Conservation (phyloP, 2,329 filamentous ascomycete genomes). For the Aspergillus intermedius region DNA sequence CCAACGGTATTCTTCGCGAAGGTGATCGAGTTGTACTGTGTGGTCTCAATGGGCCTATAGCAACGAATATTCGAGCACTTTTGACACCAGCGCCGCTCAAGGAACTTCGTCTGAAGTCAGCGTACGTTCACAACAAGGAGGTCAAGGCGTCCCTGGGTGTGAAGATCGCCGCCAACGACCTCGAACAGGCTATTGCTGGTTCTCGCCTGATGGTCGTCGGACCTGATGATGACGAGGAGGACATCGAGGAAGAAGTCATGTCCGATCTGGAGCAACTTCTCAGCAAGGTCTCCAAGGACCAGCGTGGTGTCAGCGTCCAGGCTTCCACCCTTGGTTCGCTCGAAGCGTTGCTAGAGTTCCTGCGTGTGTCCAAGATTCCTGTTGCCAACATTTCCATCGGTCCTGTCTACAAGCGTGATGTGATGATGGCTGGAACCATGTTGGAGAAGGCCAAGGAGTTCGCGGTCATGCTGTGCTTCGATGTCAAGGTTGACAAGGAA, state of each 20-base stretch:
- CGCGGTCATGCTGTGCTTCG: constrained; percentile 99
- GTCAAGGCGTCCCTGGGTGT: constrained; percentile 97
- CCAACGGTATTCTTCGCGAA: constrained; percentile 89
- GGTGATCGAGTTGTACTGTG: constrained; percentile 93
- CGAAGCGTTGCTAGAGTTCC: constrained; percentile 91
- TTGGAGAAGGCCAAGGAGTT: constrained; percentile 90
- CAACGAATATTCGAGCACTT: constrained; percentile 89
- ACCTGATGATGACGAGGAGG: constrained; percentile 91
- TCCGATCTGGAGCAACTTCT: constrained; percentile 86
- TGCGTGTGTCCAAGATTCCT: constrained; percentile 92
- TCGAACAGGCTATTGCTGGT: constrained; percentile 93
- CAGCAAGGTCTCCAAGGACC: constrained; percentile 82
- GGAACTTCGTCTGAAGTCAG: constrained; percentile 89
- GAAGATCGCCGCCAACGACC: constrained; percentile 93
- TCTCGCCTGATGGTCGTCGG: constrained; percentile 91
- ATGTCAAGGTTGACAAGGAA: constrained; percentile 98
- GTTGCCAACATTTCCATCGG: constrained; percentile 96
- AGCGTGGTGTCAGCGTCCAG: constrained; percentile 92
- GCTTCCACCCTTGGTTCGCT: constrained; percentile 95
- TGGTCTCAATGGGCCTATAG: constrained; percentile 92
- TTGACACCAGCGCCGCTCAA: constrained; percentile 89
- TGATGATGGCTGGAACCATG: constrained; percentile 92
- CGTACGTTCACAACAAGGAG: constrained; percentile 98
- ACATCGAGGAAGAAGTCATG: constrained; percentile 94
- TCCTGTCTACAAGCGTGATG: constrained; percentile 94